Conservation (phyloP, 441 rosid genomes). For the Erysimum pusillum region DNA sequence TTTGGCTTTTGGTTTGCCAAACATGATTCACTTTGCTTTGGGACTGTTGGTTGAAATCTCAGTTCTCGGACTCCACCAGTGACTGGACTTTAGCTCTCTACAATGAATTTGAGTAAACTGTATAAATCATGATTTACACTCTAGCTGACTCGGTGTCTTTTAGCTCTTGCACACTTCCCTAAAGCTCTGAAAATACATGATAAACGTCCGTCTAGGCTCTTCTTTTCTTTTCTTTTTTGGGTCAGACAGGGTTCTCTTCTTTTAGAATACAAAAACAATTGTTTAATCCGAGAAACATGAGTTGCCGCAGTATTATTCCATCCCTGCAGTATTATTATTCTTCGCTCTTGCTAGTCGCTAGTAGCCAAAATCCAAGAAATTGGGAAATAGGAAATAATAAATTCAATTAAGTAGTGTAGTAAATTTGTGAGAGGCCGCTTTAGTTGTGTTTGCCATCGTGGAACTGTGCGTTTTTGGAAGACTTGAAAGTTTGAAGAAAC, state of each 20-base stretch:
- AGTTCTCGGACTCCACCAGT: background rate
- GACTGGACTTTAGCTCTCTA: background rate
- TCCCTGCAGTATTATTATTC: slow-evolving; percentile 11
- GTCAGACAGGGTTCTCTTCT: background rate
- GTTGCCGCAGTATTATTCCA: slow-evolving; percentile 16
- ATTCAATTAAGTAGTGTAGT: slow-evolving; percentile 28
- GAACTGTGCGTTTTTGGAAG: slow-evolving; percentile 90
- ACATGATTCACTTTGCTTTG: background rate
- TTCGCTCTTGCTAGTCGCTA: slow-evolving; percentile 16
- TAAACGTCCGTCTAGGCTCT: background rate
- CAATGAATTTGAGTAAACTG: background rate
- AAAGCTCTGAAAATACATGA: background rate
- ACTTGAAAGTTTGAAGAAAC: slow-evolving; percentile 90
- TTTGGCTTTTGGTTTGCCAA: background rate
- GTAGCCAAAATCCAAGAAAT: slow-evolving; percentile 31
- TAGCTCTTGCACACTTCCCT: background rate
- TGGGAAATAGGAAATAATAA: slow-evolving; percentile 28
- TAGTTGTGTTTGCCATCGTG: slow-evolving; percentile 82
- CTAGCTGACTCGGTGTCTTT: background rate
- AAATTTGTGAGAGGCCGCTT: background rate
- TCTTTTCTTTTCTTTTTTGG: background rate
- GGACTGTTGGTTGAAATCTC: background rate
- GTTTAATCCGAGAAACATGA: slow-evolving; percentile 27
- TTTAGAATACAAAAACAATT: slow-evolving; percentile 9
- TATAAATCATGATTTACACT: background rate